phyloP scores from a whole-genome alignment of 768 basidiomycete genomes.

The Leccinellum albellum region DNA sequence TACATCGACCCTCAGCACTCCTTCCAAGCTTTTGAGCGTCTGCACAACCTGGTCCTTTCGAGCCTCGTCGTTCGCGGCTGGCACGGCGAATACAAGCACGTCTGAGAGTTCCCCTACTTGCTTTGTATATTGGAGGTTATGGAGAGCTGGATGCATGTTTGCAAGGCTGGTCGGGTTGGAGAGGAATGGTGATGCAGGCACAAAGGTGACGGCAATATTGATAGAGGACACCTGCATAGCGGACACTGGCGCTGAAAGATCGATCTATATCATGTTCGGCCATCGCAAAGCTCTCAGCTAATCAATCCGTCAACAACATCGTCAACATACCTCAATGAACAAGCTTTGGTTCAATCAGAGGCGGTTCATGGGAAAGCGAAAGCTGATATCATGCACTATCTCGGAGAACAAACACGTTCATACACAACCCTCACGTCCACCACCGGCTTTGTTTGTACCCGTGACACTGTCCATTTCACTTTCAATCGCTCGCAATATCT shows the following conservation, averaged over 20 bases:
- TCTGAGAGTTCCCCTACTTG: constrained; percentile 22
- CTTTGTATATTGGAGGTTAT: constrained; percentile 20
- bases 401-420: neutral
- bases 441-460: too few species aligned
- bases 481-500: too few species aligned
- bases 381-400: neutral
- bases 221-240: constrained; percentile 9
- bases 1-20: constrained; percentile 23
- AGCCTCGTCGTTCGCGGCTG: constrained; percentile 1
- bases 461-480: too few species aligned
- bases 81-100: constrained; percentile 16
- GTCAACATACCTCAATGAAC: neutral
- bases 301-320: neutral
- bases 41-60: constrained; percentile 12
- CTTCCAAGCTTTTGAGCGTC: constrained; percentile 13
- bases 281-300: neutral
- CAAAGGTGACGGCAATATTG: constrained; percentile 31
- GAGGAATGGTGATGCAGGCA: constrained; percentile 21
- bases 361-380: neutral
- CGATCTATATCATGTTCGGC: constrained; percentile 7
- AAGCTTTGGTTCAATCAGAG: neutral
- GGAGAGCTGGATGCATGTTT: constrained; percentile 18
- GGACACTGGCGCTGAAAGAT: neutral
- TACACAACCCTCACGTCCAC: neutral
- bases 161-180: constrained; percentile 20